Evolutionary conservation across 176 grass and related monocot species (phyloP), one percentile per base, ranked within the genome.

Genomic region (Triticum aestivum): DNA sequence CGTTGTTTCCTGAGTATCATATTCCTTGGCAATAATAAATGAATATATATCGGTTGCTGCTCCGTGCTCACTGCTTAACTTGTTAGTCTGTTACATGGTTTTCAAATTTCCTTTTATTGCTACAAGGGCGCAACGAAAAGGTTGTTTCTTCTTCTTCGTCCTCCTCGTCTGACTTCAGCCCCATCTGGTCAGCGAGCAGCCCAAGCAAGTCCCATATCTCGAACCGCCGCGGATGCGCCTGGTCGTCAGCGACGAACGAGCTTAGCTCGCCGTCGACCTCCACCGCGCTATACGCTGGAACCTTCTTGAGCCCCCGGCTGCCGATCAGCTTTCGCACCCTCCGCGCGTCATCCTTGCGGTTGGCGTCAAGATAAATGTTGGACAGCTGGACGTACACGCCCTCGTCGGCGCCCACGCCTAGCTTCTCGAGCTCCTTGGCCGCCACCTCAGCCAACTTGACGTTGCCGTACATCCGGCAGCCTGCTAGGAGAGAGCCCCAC

Each of bases 351-450:
- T 95, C 93, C 69, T 88, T 98, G 35, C 88, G 74, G 78, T 93
- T 79, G 37, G 91, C 91, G 38, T 93, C 78, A 1, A 92, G 89
- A 66, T 98, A 98, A 77, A 98, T 98, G 72, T 88, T 98, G 34
- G 91, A 98, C 27, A 95, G 23, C 76, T 98, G 95, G 10, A 98
- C 91, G 20, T 93, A 95, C 18, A 93, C 79, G 21, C 93, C 93
- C 65, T 98, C 93, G 20, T 95, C 93, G 37, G 89, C 86, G 18
- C 85, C 83, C 8, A 59, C 58, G 6, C 83, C 86, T 10, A 97
- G 58, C 64, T 42, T 87, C 42, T 90, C 86, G 9, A 98, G 89
- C 86, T 95, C 93, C 14, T 59, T 59, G 7, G 78, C 87, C 0
- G 91, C 93, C 61, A 89, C 78, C 83, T 98, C 95, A 1, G 95